Percentiles rank a stretch among this genome's conserved stretches.
Conservation (phyloP, 2,329 filamentous ascomycete genomes). For the Xylogone sp. region DNA sequence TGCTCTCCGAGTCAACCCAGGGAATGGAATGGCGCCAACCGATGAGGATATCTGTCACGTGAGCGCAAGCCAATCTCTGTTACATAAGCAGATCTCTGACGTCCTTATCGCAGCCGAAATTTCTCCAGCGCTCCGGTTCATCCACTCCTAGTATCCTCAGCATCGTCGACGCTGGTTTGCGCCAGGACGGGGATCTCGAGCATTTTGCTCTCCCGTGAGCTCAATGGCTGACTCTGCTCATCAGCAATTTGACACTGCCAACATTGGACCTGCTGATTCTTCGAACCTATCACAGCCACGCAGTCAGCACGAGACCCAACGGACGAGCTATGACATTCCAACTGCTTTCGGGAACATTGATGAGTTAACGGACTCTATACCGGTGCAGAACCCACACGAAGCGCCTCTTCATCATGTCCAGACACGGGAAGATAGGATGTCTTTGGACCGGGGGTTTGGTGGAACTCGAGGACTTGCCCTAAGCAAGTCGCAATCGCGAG, state of each 20-base stretch:
- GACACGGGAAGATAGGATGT: slow-evolving; percentile 32
- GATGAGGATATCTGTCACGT: too few relatives aligned
- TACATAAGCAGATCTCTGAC: too few relatives aligned
- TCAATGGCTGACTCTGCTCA: not conserved
- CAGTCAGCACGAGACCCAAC: not conserved
- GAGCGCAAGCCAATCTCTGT: too few relatives aligned
- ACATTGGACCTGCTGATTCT: not conserved
- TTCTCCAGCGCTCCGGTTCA: not conserved
- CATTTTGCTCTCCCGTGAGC: not conserved
- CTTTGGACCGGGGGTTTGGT: slow-evolving; percentile 21
- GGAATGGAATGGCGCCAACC: too few relatives aligned
- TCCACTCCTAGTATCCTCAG: not conserved
- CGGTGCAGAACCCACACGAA: slow-evolving; percentile 38
- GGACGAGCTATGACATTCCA: slow-evolving; percentile 32
- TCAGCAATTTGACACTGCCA: not conserved
- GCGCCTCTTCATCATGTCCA: slow-evolving; percentile 28
- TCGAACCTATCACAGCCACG: not conserved
- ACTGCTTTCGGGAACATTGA: slow-evolving; percentile 36
- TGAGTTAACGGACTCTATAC: slow-evolving; percentile 35
- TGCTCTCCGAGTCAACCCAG: too few relatives aligned
- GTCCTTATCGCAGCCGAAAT: not conserved
- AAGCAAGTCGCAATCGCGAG: slow-evolving; percentile 4
- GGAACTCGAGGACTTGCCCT: slow-evolving; percentile 8
- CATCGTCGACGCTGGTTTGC: not conserved
- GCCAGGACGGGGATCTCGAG: not conserved